A percentile compares a stretch with the other conserved stretches of the same genome.
Conservation (phyloP, 768 basidiomycete species). For the Boletus tylopilopsis region DNA sequence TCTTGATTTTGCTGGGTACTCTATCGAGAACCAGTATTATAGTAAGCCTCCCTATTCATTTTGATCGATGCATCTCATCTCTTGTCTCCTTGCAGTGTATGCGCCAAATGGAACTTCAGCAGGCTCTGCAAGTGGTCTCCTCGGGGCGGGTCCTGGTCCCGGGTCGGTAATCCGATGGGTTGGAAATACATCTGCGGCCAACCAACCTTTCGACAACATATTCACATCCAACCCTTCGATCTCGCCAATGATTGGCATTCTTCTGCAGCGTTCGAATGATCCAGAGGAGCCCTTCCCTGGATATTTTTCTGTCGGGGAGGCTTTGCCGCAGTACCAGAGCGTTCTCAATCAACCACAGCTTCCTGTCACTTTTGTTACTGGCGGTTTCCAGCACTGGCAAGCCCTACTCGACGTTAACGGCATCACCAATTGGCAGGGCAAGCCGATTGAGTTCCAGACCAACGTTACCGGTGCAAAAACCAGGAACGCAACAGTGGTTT, state of each 20-base stretch:
- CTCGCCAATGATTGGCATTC: conserved; percentile 59
- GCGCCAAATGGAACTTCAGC: conserved; percentile 12
- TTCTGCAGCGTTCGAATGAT: conserved; percentile 59
- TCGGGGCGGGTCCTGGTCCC: conserved; percentile 63
- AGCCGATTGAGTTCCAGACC: conserved; percentile 42
- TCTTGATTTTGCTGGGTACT: conserved; percentile 37
- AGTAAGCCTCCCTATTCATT: conserved; percentile 3
- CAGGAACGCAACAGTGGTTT: conserved; percentile 52
- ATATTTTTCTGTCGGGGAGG: conserved; percentile 59
- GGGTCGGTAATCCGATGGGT: conserved; percentile 45
- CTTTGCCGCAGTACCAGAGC: conserved; percentile 44
- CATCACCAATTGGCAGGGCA: conserved; percentile 58
- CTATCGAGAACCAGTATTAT: conserved; percentile 41
- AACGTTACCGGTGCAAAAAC: conserved; percentile 41
- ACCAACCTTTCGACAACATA: conserved; percentile 59
- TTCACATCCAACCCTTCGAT: conserved; percentile 56
- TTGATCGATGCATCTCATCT: conserved; percentile 1
- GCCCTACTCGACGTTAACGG: conserved; percentile 58
- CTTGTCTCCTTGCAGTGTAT: conserved; percentile 17
- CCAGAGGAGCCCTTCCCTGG: conserved; percentile 51
- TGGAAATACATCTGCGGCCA: conserved; percentile 37
- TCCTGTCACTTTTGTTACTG: conserved; percentile 37
- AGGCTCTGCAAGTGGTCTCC: conserved; percentile 31
- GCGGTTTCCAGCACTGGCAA: conserved; percentile 55
- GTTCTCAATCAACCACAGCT: conserved; percentile 52